Base-by-base conservation (phyloP, 495 filamentous ascomycete genomes). In the Tetracladium marchalianum region DNA sequence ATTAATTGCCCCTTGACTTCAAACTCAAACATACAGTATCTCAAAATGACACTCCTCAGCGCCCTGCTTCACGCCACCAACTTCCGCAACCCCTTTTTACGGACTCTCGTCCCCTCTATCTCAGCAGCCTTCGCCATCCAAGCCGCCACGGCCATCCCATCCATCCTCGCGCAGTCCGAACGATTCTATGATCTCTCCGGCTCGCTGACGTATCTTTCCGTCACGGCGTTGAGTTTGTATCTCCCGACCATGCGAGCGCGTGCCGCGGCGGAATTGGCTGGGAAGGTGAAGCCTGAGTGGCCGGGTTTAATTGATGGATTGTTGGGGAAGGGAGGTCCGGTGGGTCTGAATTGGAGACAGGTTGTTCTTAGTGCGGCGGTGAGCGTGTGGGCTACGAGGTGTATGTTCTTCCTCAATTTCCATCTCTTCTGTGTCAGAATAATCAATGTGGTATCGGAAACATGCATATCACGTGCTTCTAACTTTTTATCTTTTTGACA, bases 181-280 rank as follows among this genome's bases (percentile, higher is more conserved):
- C 70, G 71, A 38, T 82, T 79, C 65, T 85, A 78, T 57, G 81
- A 85, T 53, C 63, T 77, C 43, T 81, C 77, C 1, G 79, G 79
- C 50, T 73, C 71, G 2, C 52, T 78, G 3, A 85, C 77, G 7
- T 81, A 78, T 54, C 60, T 84, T 22, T 65, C 72, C 34, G 76
- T 78, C 52, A 73, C 71, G 0, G 65, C 67, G 1, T 51, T 79
- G 6, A 72, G 66, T 44, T 58, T 82, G n/a, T 81, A 73, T 46
- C 64, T 83, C 4, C 80, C 81, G 0, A 63, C 66, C 12, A 57
- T 81, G n/a, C 63, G 77, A 27, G 71, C 73, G 13, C 62, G 70
- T 7, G 54, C 59, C 31, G 68, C 68, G 2, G 62, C 65, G 5
- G 44, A 57, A 5, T 42, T 66, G 0, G 57, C 63, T 11, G 68